A percentile compares a stretch with the other conserved stretches of the same genome.
These are phyloP conservation scores for Penicillium sp. DNA, from an alignment of 2,329 filamentous ascomycete species.

Conservation along the genomic window DNA sequence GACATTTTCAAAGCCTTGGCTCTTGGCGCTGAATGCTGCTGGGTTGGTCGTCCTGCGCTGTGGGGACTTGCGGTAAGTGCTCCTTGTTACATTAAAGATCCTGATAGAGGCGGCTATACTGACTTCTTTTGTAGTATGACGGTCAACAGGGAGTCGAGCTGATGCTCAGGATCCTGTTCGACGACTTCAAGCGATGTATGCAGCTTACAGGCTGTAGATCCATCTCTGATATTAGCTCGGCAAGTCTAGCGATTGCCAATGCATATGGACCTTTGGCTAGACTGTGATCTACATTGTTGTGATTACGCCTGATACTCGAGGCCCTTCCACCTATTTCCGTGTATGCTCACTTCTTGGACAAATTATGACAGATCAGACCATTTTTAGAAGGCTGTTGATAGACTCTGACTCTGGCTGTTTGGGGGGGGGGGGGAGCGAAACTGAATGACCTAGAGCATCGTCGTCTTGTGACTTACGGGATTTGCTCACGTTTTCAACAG, in stretches of 20 bases:
- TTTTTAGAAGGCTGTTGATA: neutral
- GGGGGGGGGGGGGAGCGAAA: neutral
- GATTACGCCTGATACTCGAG: neutral
- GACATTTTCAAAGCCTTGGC: conserved; percentile 42
- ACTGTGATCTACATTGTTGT: neutral
- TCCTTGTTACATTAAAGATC: neutral
- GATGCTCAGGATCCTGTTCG: conserved; percentile 33
- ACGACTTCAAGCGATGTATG: conserved; percentile 35
- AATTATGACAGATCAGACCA: too few relatives aligned
- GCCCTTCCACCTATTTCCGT: neutral
- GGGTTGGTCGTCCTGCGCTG: conserved; percentile 34
- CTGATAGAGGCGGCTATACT: conserved; percentile 1
- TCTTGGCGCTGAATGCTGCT: conserved; percentile 36
- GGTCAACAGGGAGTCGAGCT: conserved; percentile 35
- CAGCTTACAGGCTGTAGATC: conserved; percentile 30
- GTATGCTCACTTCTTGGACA: conserved; percentile 7
- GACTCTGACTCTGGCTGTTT: neutral
- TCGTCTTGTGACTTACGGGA: neutral
- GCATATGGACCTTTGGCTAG: conserved; percentile 14
- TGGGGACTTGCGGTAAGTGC: conserved; percentile 38
- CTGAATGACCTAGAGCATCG: neutral
- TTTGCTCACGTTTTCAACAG: too few relatives aligned
- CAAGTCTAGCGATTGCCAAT: conserved; percentile 22
- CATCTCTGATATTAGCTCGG: conserved; percentile 26
- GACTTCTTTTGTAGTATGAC: conserved; percentile 24